phyloP scores from a whole-genome alignment of 106 monocot species.

The Triglochin maritima region DNA sequence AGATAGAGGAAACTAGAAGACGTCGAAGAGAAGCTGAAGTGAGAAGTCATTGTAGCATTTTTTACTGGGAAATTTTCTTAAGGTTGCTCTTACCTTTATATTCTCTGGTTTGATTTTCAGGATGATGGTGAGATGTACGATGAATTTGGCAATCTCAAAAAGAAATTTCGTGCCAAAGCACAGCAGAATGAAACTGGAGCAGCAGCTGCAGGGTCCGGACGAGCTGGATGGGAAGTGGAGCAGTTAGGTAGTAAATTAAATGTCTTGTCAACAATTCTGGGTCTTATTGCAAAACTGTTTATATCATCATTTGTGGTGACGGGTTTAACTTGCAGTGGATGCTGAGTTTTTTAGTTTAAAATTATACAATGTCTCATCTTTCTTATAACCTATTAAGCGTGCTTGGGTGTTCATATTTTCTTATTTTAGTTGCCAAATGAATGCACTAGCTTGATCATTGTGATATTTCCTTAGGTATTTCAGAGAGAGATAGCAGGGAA shows the following conservation, averaged over 20 bases:
- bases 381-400: too few species aligned
- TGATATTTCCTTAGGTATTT: conserved; percentile 11
- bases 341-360: too few species aligned
- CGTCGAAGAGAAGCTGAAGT: conserved; percentile 89
- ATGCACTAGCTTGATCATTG: not conserved
- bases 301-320: not conserved
- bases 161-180: conserved; percentile 93
- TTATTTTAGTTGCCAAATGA: too few species aligned
- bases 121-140: conserved; percentile 99
- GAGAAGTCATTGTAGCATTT: not conserved
- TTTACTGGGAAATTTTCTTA: not conserved
- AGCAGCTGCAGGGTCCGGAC: conserved; percentile 57
- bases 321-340: not conserved
- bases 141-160: conserved; percentile 98
- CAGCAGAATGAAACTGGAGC: conserved; percentile 53
- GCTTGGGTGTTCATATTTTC: too few species aligned
- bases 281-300: not conserved
- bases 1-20: conserved; percentile 82
- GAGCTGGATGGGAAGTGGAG: conserved; percentile 96
- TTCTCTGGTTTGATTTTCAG: conserved; percentile 25
- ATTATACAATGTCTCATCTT: too few species aligned
- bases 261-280: not conserved
- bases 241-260: conserved; percentile 49
- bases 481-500: conserved; percentile 42
- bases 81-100: not conserved